Evolutionary conservation across 164 flowering plant species (phyloP).

Genomic region (Magnolia sinica): DNA sequence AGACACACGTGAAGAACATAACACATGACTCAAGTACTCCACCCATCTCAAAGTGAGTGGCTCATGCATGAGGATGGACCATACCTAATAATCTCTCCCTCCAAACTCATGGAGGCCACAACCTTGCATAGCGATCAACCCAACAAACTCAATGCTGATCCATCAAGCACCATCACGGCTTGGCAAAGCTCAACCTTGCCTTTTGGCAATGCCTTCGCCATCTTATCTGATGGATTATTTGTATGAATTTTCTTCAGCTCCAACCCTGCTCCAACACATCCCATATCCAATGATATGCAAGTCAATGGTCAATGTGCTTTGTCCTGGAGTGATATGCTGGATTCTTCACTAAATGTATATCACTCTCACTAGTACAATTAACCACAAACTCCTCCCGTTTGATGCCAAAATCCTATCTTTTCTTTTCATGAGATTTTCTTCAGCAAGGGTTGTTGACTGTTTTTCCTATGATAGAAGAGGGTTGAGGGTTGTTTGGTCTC

Average conservation of each 20-base stretch:
- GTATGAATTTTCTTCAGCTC: neutral
- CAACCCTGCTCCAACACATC: neutral
- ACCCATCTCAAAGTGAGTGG: no score
- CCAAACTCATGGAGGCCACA: neutral
- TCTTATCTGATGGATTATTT: neutral
- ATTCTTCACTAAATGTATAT: neutral
- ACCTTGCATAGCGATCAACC: neutral
- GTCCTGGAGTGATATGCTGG: neutral
- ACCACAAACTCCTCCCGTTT: neutral
- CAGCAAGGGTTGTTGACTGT: no score
- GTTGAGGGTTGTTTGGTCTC: no score
- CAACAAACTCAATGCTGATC: neutral
- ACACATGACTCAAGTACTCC: no score
- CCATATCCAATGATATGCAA: conserved; percentile 1
- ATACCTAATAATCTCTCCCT: neutral
- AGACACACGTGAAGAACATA: no score
- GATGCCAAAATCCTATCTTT: neutral
- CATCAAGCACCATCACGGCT: neutral
- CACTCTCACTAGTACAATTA: neutral
- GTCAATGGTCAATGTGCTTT: neutral
- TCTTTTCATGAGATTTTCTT: no score
- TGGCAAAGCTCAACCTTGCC: neutral
- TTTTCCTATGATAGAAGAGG: no score
- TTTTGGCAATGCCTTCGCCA: neutral
- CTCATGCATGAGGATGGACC: no score